Percentiles rank a stretch among this genome's conserved stretches.
Conservation (phyloP, 2,329 filamentous ascomycete genomes). For the Penicillium brasilianum region DNA sequence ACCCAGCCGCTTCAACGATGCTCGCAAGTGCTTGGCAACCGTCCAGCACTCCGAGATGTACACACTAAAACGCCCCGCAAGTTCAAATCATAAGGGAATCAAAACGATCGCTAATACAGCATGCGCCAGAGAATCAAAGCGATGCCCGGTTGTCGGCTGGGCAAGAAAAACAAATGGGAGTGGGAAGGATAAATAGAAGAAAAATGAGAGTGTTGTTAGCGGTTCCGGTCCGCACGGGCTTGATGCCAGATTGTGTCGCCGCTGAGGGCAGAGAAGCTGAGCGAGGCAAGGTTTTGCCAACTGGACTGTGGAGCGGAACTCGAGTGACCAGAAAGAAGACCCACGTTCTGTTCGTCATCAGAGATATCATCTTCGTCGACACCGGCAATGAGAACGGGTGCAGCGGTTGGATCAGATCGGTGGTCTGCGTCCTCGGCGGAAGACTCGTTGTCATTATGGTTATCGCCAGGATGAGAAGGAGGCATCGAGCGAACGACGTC, state of each 20-base stretch:
- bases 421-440: conserved; percentile 53
- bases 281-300: conserved; percentile 52
- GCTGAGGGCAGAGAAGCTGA: conserved; percentile 52
- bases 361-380: conserved; percentile 42
- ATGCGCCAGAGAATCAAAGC: conserved; percentile 30
- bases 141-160: conserved; percentile 18
- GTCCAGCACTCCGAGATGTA: conserved; percentile 28
- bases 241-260: conserved; percentile 54
- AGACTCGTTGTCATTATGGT: conserved; percentile 43
- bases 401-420: conserved; percentile 55
- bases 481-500: conserved; percentile 78
- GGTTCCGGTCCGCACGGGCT: conserved; percentile 44
- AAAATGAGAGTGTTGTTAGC: conserved; percentile 31
- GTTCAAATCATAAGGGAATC: conserved; percentile 27
- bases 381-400: conserved; percentile 54
- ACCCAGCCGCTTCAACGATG: conserved; percentile 28
- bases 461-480: conserved; percentile 38
- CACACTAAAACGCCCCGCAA: conserved; percentile 36
- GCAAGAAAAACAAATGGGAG: conserved; percentile 18
- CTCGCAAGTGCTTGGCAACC: conserved; percentile 22
- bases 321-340: conserved; percentile 40
- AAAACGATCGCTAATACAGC: conserved; percentile 42
- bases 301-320: conserved; percentile 43
- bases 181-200: conserved; percentile 21
- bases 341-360: conserved; percentile 51